phyloP scores from a whole-genome alignment of 2,329 filamentous ascomycete species.

The Curvularia sp. region DNA sequence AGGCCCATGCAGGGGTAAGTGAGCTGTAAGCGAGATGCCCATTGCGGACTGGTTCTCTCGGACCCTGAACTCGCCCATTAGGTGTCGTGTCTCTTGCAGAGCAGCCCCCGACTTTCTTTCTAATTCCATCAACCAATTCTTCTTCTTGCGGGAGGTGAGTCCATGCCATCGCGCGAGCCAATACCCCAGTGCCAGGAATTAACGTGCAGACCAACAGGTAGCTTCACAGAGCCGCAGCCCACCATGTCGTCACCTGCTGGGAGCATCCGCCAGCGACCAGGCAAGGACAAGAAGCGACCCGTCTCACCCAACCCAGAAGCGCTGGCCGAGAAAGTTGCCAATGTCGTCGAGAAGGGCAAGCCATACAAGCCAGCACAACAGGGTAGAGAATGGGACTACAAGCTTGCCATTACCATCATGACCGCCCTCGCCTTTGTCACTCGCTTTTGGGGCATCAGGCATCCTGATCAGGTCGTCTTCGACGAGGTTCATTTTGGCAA shows the following conservation, averaged over 20 bases:
- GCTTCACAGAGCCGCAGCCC: slow-evolving; percentile 34
- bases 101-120: slow-evolving; percentile 27
- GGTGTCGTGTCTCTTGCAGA: slow-evolving; percentile 32
- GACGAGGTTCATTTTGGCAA: slow-evolving; percentile 99
- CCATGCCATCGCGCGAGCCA: slow-evolving; percentile 9
- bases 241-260: slow-evolving; percentile 50
- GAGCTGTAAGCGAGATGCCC: slow-evolving; percentile 18
- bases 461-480: slow-evolving; percentile 96
- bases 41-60: slow-evolving; percentile 14
- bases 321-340: slow-evolving; percentile 38
- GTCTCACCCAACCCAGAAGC: slow-evolving; percentile 47
- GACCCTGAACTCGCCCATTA: slow-evolving; percentile 32
- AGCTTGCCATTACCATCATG: slow-evolving; percentile 76
- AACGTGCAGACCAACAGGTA: slow-evolving; percentile 31
- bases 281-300: slow-evolving; percentile 50
- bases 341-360: slow-evolving; percentile 43
- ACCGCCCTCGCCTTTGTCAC: slow-evolving; percentile 87
- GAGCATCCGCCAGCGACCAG: slow-evolving; percentile 47
- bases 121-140: slow-evolving; percentile 26
- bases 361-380: slow-evolving; percentile 44
- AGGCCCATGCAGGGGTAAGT: slow-evolving; percentile 15
- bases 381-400: slow-evolving; percentile 80
- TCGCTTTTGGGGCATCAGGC: slow-evolving; percentile 93
- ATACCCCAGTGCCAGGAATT: slow-evolving; percentile 15
- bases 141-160: slow-evolving; percentile 33